Evolutionary conservation across 805 yeast species (phyloP), one percentile per base, ranked within the genome.

Genomic region (Kazachstania kunashirensis): DNA sequence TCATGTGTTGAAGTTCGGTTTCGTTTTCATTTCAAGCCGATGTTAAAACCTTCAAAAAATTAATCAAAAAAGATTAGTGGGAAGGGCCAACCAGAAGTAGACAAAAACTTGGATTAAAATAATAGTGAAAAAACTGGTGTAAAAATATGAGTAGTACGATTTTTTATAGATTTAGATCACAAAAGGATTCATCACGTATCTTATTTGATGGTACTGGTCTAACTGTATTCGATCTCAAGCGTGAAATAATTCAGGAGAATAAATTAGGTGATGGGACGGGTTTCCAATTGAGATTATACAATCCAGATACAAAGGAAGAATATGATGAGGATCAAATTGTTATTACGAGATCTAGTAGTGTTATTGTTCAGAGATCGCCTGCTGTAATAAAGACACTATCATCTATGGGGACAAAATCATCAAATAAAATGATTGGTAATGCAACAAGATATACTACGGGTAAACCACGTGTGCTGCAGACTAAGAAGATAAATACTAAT

Each of bases 161-260:
- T 9, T 92, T 85, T 57, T 89, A 89, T 56, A 71, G 77, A 54
- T 89, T 92, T 60, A 65, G 76, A 42, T 89, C 95, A 12, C 96
- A 88, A 57, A 79, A 77, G 51, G 77, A 73, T 29, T 79, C 83
- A 20, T 76, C 83, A 1, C 72, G 94, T 29, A 75, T 92, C 19
- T 71, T 79, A 32, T 92, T 92, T 54, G 98, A 92, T 57, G 99
- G 98, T 15, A 89, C 98, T 0, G 96, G 97, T 20, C 76, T 92
- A 29, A 84, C 95, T 2, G 95, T 88, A 1, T 92, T 89, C 62
- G 99, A 92, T 53, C 65, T 92, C 42, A 92, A 92, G 61, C 77
- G 89, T 43, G 97, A 92, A 48, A 85, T 92, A 35, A 81, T 92
- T 29, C 59, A 70, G 14, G 84, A 77, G 27, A 89, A 88, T 59